A percentile compares a stretch with the other conserved stretches of the same genome.
phyloP scores from a whole-genome alignment of 441 rosid genomes.

The Eugenia klotzschiana region DNA sequence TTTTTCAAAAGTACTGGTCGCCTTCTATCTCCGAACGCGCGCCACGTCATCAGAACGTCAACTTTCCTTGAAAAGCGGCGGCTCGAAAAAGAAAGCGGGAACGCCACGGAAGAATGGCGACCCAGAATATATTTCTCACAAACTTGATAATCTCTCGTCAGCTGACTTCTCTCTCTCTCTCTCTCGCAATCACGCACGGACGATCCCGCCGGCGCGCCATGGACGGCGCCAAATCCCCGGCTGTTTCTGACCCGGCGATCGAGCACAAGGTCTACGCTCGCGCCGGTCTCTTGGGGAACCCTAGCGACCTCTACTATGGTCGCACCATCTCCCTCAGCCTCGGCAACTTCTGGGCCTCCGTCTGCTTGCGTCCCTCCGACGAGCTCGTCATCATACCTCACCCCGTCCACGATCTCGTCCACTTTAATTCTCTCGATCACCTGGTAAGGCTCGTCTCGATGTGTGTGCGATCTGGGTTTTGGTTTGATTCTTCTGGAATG shows the following conservation, averaged over 20 bases:
- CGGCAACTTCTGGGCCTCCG: slow-evolving; percentile 76
- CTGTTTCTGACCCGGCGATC: neutral
- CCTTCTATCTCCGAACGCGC: too few relatives aligned
- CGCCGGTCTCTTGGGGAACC: slow-evolving; percentile 68
- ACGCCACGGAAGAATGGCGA: too few relatives aligned
- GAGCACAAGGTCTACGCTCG: slow-evolving; percentile 25
- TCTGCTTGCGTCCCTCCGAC: slow-evolving; percentile 43
- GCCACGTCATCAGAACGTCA: neutral
- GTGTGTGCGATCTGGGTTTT: too few relatives aligned
- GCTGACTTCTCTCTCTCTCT: neutral
- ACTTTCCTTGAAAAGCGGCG: neutral
- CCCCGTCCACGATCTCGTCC: slow-evolving; percentile 1
- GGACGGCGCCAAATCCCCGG: neutral
- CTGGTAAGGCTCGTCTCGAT: too few relatives aligned
- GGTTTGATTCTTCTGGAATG: too few relatives aligned
- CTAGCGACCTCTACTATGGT: slow-evolving; percentile 79
- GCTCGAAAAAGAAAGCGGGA: neutral
- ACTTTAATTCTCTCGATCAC: too few relatives aligned
- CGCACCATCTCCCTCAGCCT: slow-evolving; percentile 59
- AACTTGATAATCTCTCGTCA: neutral
- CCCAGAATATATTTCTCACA: too few relatives aligned
- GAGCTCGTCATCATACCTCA: slow-evolving; percentile 60
- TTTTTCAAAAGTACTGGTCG: too few relatives aligned
- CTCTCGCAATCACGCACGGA: neutral
- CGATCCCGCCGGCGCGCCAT: neutral